Evolutionary conservation across 306 rosid genomes (phyloP).

Genomic region (Lathyrus oleraceus): DNA sequence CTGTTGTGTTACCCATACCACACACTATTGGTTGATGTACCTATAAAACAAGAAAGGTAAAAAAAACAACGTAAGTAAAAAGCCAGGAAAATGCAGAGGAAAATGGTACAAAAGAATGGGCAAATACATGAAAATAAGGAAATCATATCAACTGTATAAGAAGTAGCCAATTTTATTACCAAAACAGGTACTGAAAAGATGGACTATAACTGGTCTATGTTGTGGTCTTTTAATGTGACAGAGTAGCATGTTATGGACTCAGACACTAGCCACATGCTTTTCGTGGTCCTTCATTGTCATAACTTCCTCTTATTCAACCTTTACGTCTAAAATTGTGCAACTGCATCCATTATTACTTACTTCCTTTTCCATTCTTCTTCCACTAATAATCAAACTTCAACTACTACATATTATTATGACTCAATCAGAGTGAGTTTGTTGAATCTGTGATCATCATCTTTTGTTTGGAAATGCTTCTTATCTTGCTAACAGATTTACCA

Average conservation of each 20-base stretch:
- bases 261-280: conserved; percentile 33
- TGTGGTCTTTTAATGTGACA: conserved; percentile 36
- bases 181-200: conserved; percentile 20
- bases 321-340: conserved; percentile 30
- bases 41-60: conserved; percentile 14
- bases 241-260: conserved; percentile 24
- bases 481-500: neutral
- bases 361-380: conserved; percentile 4
- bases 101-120: conserved; percentile 28
- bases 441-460: conserved; percentile 6
- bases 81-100: neutral
- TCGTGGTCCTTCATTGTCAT: conserved; percentile 34
- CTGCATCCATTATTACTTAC: conserved; percentile 7
- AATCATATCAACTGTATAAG: conserved; percentile 7
- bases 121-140: neutral
- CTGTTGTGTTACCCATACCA: conserved; percentile 19
- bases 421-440: neutral
- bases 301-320: conserved; percentile 23
- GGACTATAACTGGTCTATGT: conserved; percentile 27
- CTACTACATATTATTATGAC: neutral
- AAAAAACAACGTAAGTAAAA: neutral
- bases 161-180: conserved; percentile 31
- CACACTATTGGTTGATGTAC: neutral
- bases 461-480: conserved; percentile 4
- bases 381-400: conserved; percentile 15